Evolutionary conservation across 106 monocot genomes (phyloP).

Genomic region (Acanthochlamys bracteata): DNA sequence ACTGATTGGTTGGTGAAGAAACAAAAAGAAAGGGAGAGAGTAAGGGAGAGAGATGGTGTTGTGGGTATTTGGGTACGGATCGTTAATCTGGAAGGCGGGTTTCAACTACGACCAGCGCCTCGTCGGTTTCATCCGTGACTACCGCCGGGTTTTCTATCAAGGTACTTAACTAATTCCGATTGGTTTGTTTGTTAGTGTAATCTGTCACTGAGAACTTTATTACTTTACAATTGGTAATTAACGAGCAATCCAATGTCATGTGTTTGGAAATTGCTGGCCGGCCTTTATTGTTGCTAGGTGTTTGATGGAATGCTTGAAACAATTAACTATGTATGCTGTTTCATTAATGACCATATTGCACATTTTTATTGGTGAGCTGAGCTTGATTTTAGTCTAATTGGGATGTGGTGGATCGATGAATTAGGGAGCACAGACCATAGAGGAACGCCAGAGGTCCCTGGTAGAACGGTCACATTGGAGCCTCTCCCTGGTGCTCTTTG

Average conservation of each 20-base stretch:
- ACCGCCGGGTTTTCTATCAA: conserved; percentile 93
- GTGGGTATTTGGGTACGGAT: conserved; percentile 98
- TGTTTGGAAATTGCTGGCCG: too few relatives aligned
- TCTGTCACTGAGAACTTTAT: too few relatives aligned
- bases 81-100: conserved; percentile 91
- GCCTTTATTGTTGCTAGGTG: too few relatives aligned
- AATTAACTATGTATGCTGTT: too few relatives aligned
- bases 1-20: too few relatives aligned
- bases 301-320: too few relatives aligned
- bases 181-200: too few relatives aligned
- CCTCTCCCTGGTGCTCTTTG: conserved; percentile 44
- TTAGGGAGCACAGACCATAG: conserved; percentile 95
- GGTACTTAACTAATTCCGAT: conserved; percentile 13
- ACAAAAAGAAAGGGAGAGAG: not conserved
- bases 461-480: conserved; percentile 86
- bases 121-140: conserved; percentile 75
- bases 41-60: conserved; percentile 31
- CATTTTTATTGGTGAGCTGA: too few relatives aligned
- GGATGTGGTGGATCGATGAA: not conserved
- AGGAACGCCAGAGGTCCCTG: conserved; percentile 78
- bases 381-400: too few relatives aligned
- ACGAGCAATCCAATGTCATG: too few relatives aligned
- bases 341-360: too few relatives aligned
- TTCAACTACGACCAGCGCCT: conserved; percentile 73
- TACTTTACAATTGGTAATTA: too few relatives aligned